A percentile compares a stretch with the other conserved stretches of the same genome.
Conservation (phyloP, 2,329 filamentous ascomycete species). For the Ophiostoma tasmaniense region DNA sequence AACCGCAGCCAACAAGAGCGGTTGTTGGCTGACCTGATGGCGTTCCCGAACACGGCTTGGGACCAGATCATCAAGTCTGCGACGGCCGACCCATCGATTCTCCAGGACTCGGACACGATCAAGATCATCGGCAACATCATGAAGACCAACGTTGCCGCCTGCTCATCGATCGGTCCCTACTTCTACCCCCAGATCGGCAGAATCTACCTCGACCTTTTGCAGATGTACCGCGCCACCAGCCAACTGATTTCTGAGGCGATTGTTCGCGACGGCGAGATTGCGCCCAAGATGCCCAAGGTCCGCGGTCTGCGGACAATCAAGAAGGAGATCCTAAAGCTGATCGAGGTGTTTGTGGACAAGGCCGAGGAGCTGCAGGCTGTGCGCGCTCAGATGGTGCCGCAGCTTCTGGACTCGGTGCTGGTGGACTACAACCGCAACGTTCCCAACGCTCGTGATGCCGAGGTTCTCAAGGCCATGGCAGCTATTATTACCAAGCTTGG, state of each 20-base stretch:
- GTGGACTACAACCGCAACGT: slow-evolving; percentile 97
- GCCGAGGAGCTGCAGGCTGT: slow-evolving; percentile 93
- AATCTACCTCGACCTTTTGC: slow-evolving; percentile 97
- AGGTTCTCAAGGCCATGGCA: slow-evolving; percentile 95
- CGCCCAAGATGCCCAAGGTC: slow-evolving; percentile 95
- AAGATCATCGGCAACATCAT: slow-evolving; percentile 99
- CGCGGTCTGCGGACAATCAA: slow-evolving; percentile 94
- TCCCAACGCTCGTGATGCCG: slow-evolving; percentile 86
- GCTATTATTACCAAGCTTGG: slow-evolving; percentile 94
- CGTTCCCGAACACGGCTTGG: slow-evolving; percentile 87
- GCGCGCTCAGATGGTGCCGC: slow-evolving; percentile 88
- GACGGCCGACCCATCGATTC: slow-evolving; percentile 71
- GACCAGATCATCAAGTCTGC: slow-evolving; percentile 87
- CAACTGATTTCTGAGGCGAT: slow-evolving; percentile 91
- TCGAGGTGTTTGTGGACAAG: slow-evolving; percentile 97
- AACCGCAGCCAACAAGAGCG: slow-evolving; percentile 92
- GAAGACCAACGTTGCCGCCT: slow-evolving; percentile 99
- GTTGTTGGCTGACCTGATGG: slow-evolving; percentile 85
- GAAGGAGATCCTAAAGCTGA: slow-evolving; percentile 97
- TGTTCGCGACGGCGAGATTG: slow-evolving; percentile 64
- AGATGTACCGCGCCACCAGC: slow-evolving; percentile 98
- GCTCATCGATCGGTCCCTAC: slow-evolving; percentile 89
- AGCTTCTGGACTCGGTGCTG: slow-evolving; percentile 84
- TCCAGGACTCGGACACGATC: slow-evolving; percentile 90
- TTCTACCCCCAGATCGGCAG: slow-evolving; percentile 97